Conservation (phyloP, 2,329 filamentous ascomycete genomes). For the Fusarium torulosum region DNA sequence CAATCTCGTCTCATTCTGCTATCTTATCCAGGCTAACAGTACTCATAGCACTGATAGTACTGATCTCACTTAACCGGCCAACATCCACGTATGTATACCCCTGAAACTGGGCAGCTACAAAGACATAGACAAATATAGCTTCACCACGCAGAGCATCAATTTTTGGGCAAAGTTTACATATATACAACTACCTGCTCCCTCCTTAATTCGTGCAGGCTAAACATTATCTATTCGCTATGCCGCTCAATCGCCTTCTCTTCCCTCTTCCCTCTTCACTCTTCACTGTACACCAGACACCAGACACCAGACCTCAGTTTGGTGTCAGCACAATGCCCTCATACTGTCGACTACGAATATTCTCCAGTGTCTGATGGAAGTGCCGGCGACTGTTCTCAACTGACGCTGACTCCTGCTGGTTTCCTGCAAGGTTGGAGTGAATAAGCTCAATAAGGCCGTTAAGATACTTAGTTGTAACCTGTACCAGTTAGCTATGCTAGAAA, state of each 20-base stretch:
- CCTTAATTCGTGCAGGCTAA: slow-evolving; percentile 31
- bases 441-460: slow-evolving; percentile 97
- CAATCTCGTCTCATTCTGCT: background rate
- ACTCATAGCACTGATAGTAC: background rate
- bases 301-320: slow-evolving; percentile 55
- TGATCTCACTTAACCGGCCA: background rate
- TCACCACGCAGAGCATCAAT: slow-evolving; percentile 29
- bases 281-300: background rate
- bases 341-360: slow-evolving; percentile 91
- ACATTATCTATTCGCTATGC: slow-evolving; percentile 49
- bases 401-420: slow-evolving; percentile 83
- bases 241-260: slow-evolving; percentile 27
- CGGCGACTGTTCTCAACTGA: slow-evolving; percentile 90
- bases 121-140: slow-evolving; percentile 3
- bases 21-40: background rate
- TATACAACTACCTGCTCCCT: slow-evolving; percentile 47
- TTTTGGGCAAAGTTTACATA: slow-evolving; percentile 47
- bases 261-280: slow-evolving; percentile 16
- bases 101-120: background rate
- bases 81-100: background rate
- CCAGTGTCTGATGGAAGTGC: slow-evolving; percentile 94
- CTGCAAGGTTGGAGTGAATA: slow-evolving; percentile 94
- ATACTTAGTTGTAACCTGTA: slow-evolving; percentile 90
- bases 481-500: slow-evolving; percentile 28
- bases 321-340: slow-evolving; percentile 91